Evolutionary conservation across 108 stramenopile genomes (phyloP), one percentile per base, ranked within the genome.

Genomic region (Mediolabrus comicus): DNA sequence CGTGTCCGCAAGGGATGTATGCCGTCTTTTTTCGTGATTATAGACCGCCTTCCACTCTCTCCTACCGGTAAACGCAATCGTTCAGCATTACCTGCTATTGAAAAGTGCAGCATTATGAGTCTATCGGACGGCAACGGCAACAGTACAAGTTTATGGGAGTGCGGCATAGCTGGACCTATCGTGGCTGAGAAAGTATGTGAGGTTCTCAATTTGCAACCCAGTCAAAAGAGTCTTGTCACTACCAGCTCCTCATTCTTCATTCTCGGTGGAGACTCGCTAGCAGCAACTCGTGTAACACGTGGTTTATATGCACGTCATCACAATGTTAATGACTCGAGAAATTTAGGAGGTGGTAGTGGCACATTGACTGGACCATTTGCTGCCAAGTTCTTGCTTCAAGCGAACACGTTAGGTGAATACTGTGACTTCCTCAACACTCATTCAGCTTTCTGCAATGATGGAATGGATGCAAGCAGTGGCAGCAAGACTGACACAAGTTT

Each of bases 251-350:
- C 83, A 36, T 91, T 95, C 83, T 88, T 81, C 32, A 82, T 81
- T 68, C 57, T 92, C 2, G 94, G 94, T 5, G 94, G 94, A 11
- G 94, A 95, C 72, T 91, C 89, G 7, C 73, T 95, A 10, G 86
- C 91, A 17, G 94, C 94, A 9, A 89, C 84, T 4, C 83, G 89
- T 0, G 75, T 95, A 34, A 69, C 71, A 38, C 69, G 94, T 53
- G 83, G 89, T 0, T 62, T 92, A 31, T 91, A 92, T 68, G 91
- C 94, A 34, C 58, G 52, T n/a, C 85, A 86, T 74, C 79, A 91
- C 38, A 61, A 74, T 28, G 53, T 95, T 0, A 14, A 66, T 16
- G 83, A 95, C 58, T 77, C 83, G 9, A 85, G 94, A 36, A 72
- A 67, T 62, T 46, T 95, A 0, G 94, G 94, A 28, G 94, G 94